A percentile compares a stretch with the other conserved stretches of the same genome.
These are phyloP conservation scores for Mortierella sp. DNA, from an alignment of 371 early-diverging fungal genomes.

Conservation along the genomic window DNA sequence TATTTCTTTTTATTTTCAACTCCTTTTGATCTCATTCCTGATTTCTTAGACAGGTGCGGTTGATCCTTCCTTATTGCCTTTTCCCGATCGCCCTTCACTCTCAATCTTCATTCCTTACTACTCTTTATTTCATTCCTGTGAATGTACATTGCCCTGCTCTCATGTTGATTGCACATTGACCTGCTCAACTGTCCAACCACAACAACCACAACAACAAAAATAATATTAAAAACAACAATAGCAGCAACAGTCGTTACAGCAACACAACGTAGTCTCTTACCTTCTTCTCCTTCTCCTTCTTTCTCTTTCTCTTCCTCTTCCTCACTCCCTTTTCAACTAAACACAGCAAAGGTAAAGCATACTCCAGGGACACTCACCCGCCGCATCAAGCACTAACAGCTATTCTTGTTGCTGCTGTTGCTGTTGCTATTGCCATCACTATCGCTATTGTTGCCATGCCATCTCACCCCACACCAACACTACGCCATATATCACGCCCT, in stretches of 20 bases:
- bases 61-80: background rate
- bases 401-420: too few species aligned
- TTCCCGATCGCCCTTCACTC: background rate
- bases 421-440: too few species aligned
- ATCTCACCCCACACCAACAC: too few species aligned
- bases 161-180: conserved; percentile 1
- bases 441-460: too few species aligned
- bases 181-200: background rate
- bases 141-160: background rate
- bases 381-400: too few species aligned
- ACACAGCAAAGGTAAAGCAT: too few species aligned
- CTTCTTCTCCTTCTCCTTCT: too few species aligned
- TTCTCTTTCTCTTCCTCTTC: too few species aligned
- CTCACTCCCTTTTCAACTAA: too few species aligned
- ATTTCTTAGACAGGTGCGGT: background rate
- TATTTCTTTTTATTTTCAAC: background rate
- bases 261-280: too few species aligned
- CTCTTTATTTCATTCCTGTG: background rate
- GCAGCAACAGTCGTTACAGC: background rate
- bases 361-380: too few species aligned
- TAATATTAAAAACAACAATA: background rate
- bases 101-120: background rate
- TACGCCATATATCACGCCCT: too few species aligned
- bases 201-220: background rate
- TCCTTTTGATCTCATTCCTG: background rate